phyloP scores from a whole-genome alignment of 805 yeast species.

The Yamadazyma ubonensis region DNA sequence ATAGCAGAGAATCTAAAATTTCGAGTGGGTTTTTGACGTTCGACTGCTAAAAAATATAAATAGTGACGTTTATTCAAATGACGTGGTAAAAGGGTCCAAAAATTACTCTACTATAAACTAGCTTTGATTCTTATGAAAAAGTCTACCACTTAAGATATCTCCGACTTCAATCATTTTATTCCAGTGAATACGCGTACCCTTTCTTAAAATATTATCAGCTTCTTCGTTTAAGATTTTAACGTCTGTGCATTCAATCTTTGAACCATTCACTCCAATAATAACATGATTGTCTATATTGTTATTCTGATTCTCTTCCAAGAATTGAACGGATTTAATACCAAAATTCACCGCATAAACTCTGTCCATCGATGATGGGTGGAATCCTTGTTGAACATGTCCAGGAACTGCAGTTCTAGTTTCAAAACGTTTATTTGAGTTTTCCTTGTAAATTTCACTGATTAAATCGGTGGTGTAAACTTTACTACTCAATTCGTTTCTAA shows the following conservation, averaged over 20 bases:
- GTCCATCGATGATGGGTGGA: conserved; percentile 73
- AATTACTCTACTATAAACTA: too few relatives aligned
- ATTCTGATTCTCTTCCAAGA: conserved; percentile 52
- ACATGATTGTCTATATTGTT: conserved; percentile 27
- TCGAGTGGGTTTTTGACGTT: background rate
- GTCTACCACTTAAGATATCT: conserved; percentile 72
- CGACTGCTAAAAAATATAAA: background rate
- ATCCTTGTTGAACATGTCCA: conserved; percentile 87
- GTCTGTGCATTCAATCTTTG: conserved; percentile 56
- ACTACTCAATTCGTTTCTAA: conserved; percentile 67
- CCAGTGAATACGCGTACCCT: conserved; percentile 73
- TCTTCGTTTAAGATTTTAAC: conserved; percentile 59
- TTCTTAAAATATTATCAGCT: conserved; percentile 61
- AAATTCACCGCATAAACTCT: conserved; percentile 72
- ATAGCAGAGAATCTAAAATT: background rate
- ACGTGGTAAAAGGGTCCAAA: background rate
- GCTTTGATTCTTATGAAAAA: background rate
- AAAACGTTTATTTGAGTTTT: conserved; percentile 61
- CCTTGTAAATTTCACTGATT: conserved; percentile 68
- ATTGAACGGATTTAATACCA: conserved; percentile 67
- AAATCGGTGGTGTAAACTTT: conserved; percentile 65
- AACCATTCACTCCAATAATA: conserved; percentile 71
- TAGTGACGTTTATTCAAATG: background rate
- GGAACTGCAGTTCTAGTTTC: conserved; percentile 81
- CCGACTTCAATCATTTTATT: conserved; percentile 53